Base-by-base conservation (phyloP, 2,329 filamentous ascomycete genomes). In the Arachnomyces sp. region DNA sequence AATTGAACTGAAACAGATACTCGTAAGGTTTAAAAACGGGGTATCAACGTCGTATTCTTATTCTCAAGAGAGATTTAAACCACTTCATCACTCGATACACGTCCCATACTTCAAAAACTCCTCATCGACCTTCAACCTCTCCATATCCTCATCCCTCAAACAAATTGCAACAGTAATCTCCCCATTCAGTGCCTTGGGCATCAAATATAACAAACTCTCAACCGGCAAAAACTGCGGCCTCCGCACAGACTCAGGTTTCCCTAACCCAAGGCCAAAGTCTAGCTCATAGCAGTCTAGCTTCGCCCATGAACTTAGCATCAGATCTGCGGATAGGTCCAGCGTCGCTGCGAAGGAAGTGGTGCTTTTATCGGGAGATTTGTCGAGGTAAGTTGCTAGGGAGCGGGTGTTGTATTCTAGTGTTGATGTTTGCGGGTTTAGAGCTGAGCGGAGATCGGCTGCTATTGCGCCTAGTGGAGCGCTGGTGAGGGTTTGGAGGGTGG, bases 261-360 rank as follows among this genome's bases (percentile, higher is more conserved):
- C 73, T 2, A 77, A 46, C 0, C 64, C 66, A 2, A 67, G 46
- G 0, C 60, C 59, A 40, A 78, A 78, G 33, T 75, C 69, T 4
- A 69, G 54, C 0, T 63, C 54, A 45, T 70, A 72, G 12, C 57
- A 60, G 3, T 65, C 54, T 2, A 72, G 51, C 38, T 72, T 71
- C 1, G 66, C 64, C 75, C 74, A 79, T 1, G 73, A 78, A 42
- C 71, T 77, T 4, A 78, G 44, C 61, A 71, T 68, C 3, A 78
- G 54, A 30, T 76, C 72, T 0, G 51, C 53, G 0, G 63, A 52
- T 0, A 59, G 46, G 21, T 71, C 59, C 2, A 69, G 39, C 3
- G 48, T 53, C 0, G 61, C 62, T 2, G 56, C 61, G 3, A 69
- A 45, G 1, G 57, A 57, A n/a, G 66, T 46, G 0, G 31, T 44